Evolutionary conservation across 176 grass and related monocot species (phyloP), one percentile per base, ranked within the genome.

Genomic region (Oryza punctata): DNA sequence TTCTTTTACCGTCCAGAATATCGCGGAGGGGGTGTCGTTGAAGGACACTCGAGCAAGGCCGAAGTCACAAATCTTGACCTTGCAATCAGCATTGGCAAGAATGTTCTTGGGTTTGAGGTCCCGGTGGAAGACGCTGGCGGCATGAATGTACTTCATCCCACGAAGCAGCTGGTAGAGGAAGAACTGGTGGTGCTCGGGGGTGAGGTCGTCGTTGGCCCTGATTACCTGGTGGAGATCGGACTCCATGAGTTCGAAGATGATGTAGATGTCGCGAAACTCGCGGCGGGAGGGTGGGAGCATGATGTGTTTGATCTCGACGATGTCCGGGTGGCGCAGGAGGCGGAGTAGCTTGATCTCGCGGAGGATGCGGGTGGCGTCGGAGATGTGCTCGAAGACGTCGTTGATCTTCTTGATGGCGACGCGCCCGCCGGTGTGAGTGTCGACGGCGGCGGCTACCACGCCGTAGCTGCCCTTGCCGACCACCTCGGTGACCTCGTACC

Each of bases 41-140:
- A 95, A 95, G 30, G 93, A 95, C 67, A 95, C 93, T 49, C 93
- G 85, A 73, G 93, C 90, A 81, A 95, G 83, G 37, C 93, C 93
- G 63, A 95, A 95, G 79, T 95, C 93, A 26, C 93, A 95, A 69
- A 95, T 88, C 81, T 95, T 95, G 70, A 95, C 78, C 67, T 90
- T 95, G 85, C 93, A 95, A 59, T 95, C 90, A 1, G 85, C 85
- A 75, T 95, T 95, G 63, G 90, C 93, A 23, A 95, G 90, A 81
- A 92, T 92, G 60, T 95, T 95, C 82, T 81, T 95, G 28, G 90
- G 93, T 72, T 95, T 95, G 79, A 95, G 84, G 89, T 95, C 93
- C 70, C 93, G 85, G 69, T 95, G 93, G 47, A 95, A 95, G 35
- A 95, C 93, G 75, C 87, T 95, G 11, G 90, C 90, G 54, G 88